phyloP scores from a whole-genome alignment of 257 asterid species.

The Solanum pimpinellifolium region DNA sequence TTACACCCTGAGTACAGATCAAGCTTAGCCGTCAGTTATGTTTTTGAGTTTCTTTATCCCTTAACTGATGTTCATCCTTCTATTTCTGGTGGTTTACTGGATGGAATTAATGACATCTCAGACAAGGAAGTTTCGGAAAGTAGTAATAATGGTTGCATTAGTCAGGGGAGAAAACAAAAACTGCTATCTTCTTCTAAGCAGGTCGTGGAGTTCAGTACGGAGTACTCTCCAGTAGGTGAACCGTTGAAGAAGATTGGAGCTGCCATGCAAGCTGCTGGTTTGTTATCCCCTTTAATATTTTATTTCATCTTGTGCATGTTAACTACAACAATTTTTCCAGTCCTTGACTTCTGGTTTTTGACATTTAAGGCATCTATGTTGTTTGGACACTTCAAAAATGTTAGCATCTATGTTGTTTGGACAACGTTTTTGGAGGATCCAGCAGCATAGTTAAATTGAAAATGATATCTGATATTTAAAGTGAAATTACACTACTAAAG shows the following conservation, averaged over 20 bases:
- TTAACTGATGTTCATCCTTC: conserved; percentile 3
- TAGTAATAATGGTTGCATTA: background rate
- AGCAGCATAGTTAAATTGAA: background rate
- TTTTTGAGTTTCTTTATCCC: conserved; percentile 45
- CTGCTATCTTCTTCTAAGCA: conserved; percentile 52
- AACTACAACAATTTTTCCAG: background rate
- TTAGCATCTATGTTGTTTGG: background rate
- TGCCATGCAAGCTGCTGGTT: conserved; percentile 65
- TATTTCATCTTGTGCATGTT: background rate
- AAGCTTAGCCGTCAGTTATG: conserved; percentile 47
- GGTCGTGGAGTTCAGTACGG: conserved; percentile 32
- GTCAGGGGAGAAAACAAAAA: background rate
- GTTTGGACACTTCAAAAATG: background rate
- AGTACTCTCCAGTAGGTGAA: conserved; percentile 63
- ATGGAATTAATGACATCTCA: conserved; percentile 1
- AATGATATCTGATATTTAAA: background rate
- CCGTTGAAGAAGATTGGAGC: conserved; percentile 45
- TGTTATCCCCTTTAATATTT: background rate
- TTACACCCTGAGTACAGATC: conserved; percentile 40
- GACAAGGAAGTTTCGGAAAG: conserved; percentile 3
- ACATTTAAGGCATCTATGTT: background rate
- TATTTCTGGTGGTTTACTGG: background rate
- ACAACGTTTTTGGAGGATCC: background rate
- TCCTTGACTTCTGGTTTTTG: background rate
- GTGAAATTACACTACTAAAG: background rate